These are phyloP conservation scores for Metschnikowia amazonensis DNA, from an alignment of 805 yeast genomes.

Conservation along the genomic window DNA sequence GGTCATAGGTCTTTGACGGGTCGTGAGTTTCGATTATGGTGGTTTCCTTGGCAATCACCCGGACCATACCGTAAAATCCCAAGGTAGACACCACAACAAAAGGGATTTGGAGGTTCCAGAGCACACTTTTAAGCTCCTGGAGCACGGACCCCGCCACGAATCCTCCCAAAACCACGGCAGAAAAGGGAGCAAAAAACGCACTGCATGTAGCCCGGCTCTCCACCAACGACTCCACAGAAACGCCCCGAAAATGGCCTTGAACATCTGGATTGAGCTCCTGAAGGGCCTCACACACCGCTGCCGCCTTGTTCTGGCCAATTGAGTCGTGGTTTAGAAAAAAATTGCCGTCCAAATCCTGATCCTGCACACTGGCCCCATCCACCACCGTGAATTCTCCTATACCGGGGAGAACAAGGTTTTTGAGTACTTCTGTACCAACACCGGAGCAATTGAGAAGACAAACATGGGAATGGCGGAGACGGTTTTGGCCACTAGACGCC, in stretches of 20 bases:
- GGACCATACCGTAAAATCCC: slow-evolving; percentile 65
- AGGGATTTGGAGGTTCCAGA: slow-evolving; percentile 51
- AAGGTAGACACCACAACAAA: slow-evolving; percentile 46
- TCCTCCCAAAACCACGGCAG: slow-evolving; percentile 45
- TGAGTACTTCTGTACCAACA: slow-evolving; percentile 63
- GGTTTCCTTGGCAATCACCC: slow-evolving; percentile 51
- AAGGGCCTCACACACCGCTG: slow-evolving; percentile 38
- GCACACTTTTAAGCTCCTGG: slow-evolving; percentile 26
- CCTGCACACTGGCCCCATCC: slow-evolving; percentile 41
- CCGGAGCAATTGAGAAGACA: slow-evolving; percentile 57
- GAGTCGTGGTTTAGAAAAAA: slow-evolving; percentile 54
- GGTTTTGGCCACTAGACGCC: slow-evolving; percentile 72
- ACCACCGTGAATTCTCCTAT: slow-evolving; percentile 62
- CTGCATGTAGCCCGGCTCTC: slow-evolving; percentile 2
- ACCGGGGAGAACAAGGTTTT: slow-evolving; percentile 75
- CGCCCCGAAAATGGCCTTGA: slow-evolving; percentile 28
- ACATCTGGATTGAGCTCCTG: slow-evolving; percentile 62
- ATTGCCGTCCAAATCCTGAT: slow-evolving; percentile 50
- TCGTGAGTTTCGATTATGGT: slow-evolving; percentile 75
- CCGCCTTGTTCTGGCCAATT: slow-evolving; percentile 40
- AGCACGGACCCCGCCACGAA: slow-evolving; percentile 20
- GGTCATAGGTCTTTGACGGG: slow-evolving; percentile 56
- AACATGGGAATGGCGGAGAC: slow-evolving; percentile 53
- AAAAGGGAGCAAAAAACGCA: slow-evolving; percentile 46
- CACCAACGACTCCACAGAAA: slow-evolving; percentile 9